Conservation (phyloP, 345 rosid genomes). For the Noccaea bulbosa region DNA sequence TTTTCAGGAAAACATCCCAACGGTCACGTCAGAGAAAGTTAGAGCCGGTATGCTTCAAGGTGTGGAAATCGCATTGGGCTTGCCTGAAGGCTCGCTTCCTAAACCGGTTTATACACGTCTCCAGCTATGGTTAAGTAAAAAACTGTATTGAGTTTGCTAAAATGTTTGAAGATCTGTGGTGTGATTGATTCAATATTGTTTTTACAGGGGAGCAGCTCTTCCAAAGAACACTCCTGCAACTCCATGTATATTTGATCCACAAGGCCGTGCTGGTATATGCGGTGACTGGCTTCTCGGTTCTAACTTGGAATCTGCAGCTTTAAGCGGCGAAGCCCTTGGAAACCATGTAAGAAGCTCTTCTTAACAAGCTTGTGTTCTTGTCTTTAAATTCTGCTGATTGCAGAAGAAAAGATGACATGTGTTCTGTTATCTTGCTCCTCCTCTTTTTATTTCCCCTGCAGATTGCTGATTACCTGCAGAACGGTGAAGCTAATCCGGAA, state of each 20-base stretch:
- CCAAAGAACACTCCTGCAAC: slow-evolving; percentile 73
- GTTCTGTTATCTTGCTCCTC: slow-evolving; percentile 12
- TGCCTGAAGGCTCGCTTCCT: slow-evolving; percentile 66
- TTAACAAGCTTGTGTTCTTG: not conserved
- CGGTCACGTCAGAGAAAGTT: slow-evolving; percentile 74
- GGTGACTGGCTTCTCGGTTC: slow-evolving; percentile 97
- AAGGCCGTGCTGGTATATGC: slow-evolving; percentile 90
- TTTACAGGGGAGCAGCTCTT: slow-evolving; percentile 89
- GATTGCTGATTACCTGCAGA: slow-evolving; percentile 72
- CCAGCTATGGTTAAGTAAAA: slow-evolving; percentile 75
- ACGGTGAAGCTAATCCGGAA: slow-evolving; percentile 52
- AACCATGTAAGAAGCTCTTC: slow-evolving; percentile 60
- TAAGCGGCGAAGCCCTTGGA: slow-evolving; percentile 82
- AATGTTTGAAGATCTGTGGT: not conserved
- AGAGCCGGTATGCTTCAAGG: slow-evolving; percentile 75
- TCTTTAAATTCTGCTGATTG: not conserved
- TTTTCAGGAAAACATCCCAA: slow-evolving; percentile 77
- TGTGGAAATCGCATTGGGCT: slow-evolving; percentile 71
- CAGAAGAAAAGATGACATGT: slow-evolving; percentile 9
- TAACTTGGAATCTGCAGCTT: slow-evolving; percentile 82
- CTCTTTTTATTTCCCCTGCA: slow-evolving; percentile 34
- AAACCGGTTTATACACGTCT: slow-evolving; percentile 60
- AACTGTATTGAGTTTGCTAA: not conserved
- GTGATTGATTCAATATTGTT: not conserved
- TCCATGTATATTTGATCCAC: slow-evolving; percentile 84